Base-by-base conservation (phyloP, 495 filamentous ascomycete genomes). In the Penicillium lividum region DNA sequence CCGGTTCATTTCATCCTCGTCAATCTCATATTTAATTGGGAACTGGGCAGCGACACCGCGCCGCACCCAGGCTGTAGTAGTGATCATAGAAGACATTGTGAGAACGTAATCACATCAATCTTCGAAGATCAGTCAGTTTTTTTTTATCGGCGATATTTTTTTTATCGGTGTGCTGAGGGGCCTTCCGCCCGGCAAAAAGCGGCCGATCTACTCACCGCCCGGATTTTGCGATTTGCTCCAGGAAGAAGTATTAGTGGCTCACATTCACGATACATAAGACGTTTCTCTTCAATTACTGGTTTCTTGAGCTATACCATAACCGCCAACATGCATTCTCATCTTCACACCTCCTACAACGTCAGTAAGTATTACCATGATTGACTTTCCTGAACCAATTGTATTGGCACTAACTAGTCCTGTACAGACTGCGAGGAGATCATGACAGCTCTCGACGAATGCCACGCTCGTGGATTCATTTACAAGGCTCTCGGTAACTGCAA, bases 401-500 rank as follows among this genome's bases (percentile, higher is more conserved):
- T 16, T 22, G 3, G 10, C 40, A 46, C 40, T 22, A 22, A 51
- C 38, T 16, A 30, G 51, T 16, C 54, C 40, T 36, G 50, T 33
- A 11, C 48, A 98, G 95, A 86, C 59, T 98, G 94, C 82, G 90
- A 92, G 74, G 92, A 92, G 61, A 82, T 98, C 65, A 97, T 97
- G 89, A 84, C 75, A 18, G 88, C 89, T 50, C 89, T 98, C 57
- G 94, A 98, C 54, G 92, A 96, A 79, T 98, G 94, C 77, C 94
- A 98, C 71, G 92, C 91, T 11, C 82, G 83, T 42, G 93, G 93
- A 29, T 98, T 98, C 78, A 68, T 98, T 8, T 90, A 86, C 81
- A 96, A 94, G 71, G 83, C 88, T 2, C 74, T 89, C 43, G 94
- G 94, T 44, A 91, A 87, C 80, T 98, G 94, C 86, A 98, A 89